phyloP scores from a whole-genome alignment of 176 grass and related monocot species.

The Leersia perrieri region DNA sequence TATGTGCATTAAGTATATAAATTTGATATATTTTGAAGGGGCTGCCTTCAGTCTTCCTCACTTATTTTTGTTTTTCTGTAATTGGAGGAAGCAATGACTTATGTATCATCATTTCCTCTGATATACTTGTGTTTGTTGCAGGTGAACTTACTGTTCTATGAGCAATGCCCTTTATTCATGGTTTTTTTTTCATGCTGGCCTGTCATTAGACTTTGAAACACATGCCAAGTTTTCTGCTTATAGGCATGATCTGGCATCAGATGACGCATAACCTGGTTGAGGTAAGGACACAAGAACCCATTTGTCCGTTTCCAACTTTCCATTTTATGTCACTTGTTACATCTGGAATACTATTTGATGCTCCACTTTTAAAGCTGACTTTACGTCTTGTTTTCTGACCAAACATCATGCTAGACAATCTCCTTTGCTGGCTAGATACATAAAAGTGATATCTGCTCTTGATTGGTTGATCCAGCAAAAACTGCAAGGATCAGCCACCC shows the following conservation, averaged over 20 bases:
- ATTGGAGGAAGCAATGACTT: not conserved
- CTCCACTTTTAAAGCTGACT: not conserved
- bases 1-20: not conserved
- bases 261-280: not conserved
- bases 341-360: not conserved
- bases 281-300: constrained; percentile 18
- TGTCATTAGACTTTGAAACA: not conserved
- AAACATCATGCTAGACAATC: not conserved
- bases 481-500: not conserved
- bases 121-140: not conserved
- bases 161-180: not conserved
- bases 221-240: constrained; percentile 6
- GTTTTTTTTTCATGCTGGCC: not conserved
- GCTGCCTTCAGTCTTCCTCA: not conserved
- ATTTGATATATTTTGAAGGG: constrained; percentile 9
- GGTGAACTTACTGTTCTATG: constrained; percentile 1
- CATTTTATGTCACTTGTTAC: not conserved
- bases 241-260: not conserved
- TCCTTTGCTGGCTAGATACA: not conserved
- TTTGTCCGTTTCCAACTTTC: constrained; percentile 3
- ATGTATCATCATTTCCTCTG: not conserved
- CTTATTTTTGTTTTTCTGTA: not conserved
- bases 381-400: not conserved
- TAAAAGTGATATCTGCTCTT: not conserved
- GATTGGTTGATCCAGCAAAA: not conserved